These are phyloP conservation scores for Penicillium fimorum DNA, from an alignment of 495 filamentous ascomycete species.

Conservation along the genomic window DNA sequence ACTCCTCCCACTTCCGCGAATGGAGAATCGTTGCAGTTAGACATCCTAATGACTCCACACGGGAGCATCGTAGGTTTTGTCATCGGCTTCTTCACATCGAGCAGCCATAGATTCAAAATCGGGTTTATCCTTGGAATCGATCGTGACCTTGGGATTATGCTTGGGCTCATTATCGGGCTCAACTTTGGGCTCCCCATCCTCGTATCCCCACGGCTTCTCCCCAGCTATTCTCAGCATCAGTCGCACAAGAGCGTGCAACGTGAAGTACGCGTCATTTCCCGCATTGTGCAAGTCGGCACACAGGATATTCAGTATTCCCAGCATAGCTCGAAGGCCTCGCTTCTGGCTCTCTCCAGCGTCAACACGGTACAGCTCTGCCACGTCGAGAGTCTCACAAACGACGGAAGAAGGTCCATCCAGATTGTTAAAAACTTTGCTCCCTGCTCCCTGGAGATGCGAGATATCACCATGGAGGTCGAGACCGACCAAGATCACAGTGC, in stretches of 20 bases:
- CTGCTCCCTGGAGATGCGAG: slow-evolving; percentile 57
- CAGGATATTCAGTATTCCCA: slow-evolving; percentile 60
- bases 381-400: slow-evolving; percentile 67
- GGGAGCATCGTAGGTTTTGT: background rate
- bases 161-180: background rate
- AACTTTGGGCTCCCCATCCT: background rate
- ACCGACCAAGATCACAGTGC: slow-evolving; percentile 74
- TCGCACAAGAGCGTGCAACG: slow-evolving; percentile 69
- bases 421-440: slow-evolving; percentile 41
- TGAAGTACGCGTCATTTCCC: slow-evolving; percentile 91
- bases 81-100: background rate
- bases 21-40: background rate
- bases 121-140: background rate
- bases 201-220: background rate
- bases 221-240: slow-evolving; percentile 49
- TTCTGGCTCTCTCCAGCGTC: slow-evolving; percentile 47
- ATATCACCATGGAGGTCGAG: slow-evolving; percentile 70
- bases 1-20: background rate
- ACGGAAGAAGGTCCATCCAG: background rate
- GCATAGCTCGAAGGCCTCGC: slow-evolving; percentile 57
- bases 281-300: slow-evolving; percentile 79
- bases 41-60: background rate
- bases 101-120: background rate
- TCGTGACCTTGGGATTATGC: background rate
- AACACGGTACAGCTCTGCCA: slow-evolving; percentile 61